These are phyloP conservation scores for Lentinula lateritia DNA, from an alignment of 768 basidiomycete species.

Conservation along the genomic window DNA sequence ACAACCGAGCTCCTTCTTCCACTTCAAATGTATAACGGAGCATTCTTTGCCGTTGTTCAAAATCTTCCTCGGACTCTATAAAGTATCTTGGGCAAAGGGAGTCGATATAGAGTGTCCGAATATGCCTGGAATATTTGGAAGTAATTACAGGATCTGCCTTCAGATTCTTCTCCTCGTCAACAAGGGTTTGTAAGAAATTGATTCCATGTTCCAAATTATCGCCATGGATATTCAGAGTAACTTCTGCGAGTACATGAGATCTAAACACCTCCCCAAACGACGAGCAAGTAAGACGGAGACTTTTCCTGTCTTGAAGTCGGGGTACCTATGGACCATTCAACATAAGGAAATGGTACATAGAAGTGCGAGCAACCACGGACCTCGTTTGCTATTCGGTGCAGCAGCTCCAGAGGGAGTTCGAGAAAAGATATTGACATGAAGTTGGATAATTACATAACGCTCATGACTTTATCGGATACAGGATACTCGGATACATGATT, in stretches of 20 bases:
- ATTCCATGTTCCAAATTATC: not conserved
- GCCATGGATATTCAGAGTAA: constrained; percentile 1
- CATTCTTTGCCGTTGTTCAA: not conserved
- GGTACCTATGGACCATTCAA: not conserved
- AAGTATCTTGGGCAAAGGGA: not conserved
- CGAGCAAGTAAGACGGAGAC: not conserved
- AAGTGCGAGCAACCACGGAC: not conserved
- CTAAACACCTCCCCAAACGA: not conserved
- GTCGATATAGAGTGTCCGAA: not conserved
- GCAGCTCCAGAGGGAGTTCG: not conserved
- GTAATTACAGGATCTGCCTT: not conserved
- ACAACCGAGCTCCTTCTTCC: not conserved
- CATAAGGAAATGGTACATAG: not conserved
- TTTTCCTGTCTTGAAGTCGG: constrained; percentile 1
- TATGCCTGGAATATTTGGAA: not conserved
- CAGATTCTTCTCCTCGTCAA: not conserved
- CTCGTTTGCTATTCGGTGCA: not conserved
- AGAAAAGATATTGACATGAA: not conserved
- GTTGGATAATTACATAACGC: too few species aligned
- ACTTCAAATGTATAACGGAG: not conserved
- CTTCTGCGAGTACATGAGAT: not conserved
- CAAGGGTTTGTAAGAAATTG: not conserved
- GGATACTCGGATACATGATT: too few species aligned
- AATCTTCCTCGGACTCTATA: not conserved
- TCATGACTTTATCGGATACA: too few species aligned